These are phyloP conservation scores for Aspergillus indologenus DNA, from an alignment of 495 filamentous ascomycete species.

Conservation along the genomic window DNA sequence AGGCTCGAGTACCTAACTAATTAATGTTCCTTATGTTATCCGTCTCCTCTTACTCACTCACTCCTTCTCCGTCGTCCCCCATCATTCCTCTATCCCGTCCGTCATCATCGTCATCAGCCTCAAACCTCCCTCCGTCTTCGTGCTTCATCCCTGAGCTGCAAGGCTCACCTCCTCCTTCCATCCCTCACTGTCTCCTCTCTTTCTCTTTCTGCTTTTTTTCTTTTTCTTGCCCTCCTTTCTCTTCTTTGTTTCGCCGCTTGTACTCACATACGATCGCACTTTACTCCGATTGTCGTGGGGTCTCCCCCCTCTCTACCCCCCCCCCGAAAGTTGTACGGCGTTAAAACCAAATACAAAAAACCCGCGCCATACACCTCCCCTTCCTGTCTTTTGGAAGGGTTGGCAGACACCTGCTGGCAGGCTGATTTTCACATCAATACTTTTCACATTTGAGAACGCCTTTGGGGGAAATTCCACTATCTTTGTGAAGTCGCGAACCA, in stretches of 20 bases:
- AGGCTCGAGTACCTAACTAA: too few relatives aligned
- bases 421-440: not conserved
- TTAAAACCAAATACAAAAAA: not conserved
- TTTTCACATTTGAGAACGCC: too few relatives aligned
- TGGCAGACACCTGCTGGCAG: not conserved
- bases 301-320: not conserved
- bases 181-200: not conserved
- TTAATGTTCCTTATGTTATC: too few relatives aligned
- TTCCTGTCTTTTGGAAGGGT: slow-evolving; percentile 4
- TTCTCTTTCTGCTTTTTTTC: not conserved
- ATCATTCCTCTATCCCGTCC: not conserved
- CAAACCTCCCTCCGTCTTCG: not conserved
- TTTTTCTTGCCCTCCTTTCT: not conserved
- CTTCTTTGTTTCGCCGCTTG: not conserved
- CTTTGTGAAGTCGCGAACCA: not conserved
- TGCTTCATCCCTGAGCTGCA: slow-evolving; percentile 2
- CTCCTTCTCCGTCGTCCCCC: not conserved
- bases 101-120: slow-evolving; percentile 3
- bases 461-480: not conserved
- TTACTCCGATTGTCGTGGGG: slow-evolving; percentile 4
- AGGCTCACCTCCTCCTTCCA: not conserved
- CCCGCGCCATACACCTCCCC: not conserved
- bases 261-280: not conserved
- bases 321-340: slow-evolving; percentile 7
- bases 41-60: not conserved